Evolutionary conservation across 345 rosid species (phyloP).

Genomic region (Tarenaya hassleriana): DNA sequence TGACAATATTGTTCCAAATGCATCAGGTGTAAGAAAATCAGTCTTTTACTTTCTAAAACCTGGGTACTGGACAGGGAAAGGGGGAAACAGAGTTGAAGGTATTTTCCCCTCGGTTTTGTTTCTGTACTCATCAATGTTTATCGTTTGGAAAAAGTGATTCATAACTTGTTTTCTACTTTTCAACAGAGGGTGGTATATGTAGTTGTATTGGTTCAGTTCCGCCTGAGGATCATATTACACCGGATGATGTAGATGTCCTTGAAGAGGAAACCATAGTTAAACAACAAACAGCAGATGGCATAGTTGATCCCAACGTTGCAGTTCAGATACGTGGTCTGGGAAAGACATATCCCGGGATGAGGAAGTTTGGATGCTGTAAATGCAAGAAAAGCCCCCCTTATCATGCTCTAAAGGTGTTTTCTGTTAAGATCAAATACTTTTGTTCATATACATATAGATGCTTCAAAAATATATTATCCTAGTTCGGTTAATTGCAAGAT

Average conservation of each 20-base stretch:
- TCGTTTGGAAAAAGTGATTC: background rate
- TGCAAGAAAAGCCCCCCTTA: constrained; percentile 78
- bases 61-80: constrained; percentile 84
- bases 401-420: constrained; percentile 68
- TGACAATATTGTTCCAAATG: constrained; percentile 76
- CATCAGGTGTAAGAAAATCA: constrained; percentile 73
- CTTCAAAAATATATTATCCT: background rate
- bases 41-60: constrained; percentile 66
- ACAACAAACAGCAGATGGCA: constrained; percentile 41
- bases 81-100: constrained; percentile 74
- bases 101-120: constrained; percentile 20
- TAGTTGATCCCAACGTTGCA: constrained; percentile 51
- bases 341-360: constrained; percentile 67
- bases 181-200: constrained; percentile 79
- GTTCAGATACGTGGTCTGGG: constrained; percentile 77
- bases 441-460: too few relatives aligned
- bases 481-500: too few relatives aligned
- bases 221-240: constrained; percentile 40
- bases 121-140: constrained; percentile 2
- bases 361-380: constrained; percentile 52
- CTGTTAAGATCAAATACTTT: background rate
- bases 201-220: constrained; percentile 66
- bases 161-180: background rate
- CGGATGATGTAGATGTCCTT: constrained; percentile 82
- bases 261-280: constrained; percentile 71